Evolutionary conservation across 148 eudicot species (phyloP).

Genomic region (Amaranthus palmeri): DNA sequence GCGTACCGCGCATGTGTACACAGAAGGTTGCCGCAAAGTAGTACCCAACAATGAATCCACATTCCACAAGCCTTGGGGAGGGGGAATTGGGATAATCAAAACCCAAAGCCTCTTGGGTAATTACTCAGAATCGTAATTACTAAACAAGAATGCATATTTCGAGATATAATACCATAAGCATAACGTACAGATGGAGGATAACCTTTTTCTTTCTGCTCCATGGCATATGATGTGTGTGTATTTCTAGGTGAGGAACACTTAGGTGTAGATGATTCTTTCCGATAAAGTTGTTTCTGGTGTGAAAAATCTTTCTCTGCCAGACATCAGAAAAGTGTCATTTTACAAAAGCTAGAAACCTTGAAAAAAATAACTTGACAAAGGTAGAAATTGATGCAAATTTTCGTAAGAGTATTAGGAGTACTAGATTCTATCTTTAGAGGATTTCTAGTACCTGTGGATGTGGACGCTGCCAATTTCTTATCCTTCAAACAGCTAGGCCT

Average conservation of each 20-base stretch:
- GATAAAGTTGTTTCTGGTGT: slow-evolving; percentile 1
- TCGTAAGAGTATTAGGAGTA: neutral
- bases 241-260: neutral
- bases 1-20: no score
- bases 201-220: slow-evolving; percentile 3
- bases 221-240: slow-evolving; percentile 10
- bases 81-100: neutral
- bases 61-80: neutral
- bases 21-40: neutral
- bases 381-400: neutral
- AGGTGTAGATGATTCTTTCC: neutral
- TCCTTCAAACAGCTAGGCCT: slow-evolving; percentile 4
- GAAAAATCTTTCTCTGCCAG: slow-evolving; percentile 10
- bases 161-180: neutral
- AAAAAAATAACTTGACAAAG: neutral
- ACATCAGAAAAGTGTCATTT: neutral
- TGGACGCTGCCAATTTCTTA: slow-evolving; percentile 1
- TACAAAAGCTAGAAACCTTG: neutral
- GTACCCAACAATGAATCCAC: neutral
- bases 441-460: neutral
- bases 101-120: neutral
- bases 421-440: neutral
- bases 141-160: slow-evolving; percentile 3
- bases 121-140: neutral
- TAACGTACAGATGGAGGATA: neutral